Evolutionary conservation across 23 red algal species (phyloP).

Genomic region (Gracilaria vermiculophylla): DNA sequence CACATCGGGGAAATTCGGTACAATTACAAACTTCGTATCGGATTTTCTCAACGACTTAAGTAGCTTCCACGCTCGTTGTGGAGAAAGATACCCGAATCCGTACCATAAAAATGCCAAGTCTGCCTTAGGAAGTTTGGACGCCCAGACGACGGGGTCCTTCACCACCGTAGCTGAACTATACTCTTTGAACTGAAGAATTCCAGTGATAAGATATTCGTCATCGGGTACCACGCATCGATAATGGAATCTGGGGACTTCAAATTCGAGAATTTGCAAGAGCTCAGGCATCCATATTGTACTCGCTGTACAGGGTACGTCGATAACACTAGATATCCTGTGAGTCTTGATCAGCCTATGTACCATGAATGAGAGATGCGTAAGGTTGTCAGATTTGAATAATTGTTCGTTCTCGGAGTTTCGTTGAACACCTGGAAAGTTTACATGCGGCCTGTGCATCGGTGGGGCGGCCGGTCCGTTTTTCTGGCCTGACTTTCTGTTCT

Average conservation of each 20-base stretch:
- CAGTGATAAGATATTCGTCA: slow-evolving; percentile 26
- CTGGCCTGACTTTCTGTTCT: not conserved
- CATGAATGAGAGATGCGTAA: slow-evolving; percentile 70
- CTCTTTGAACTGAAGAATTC: slow-evolving; percentile 37
- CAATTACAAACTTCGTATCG: slow-evolving; percentile 48
- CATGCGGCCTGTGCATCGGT: not conserved
- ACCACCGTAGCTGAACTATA: slow-evolving; percentile 15
- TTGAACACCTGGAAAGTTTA: slow-evolving; percentile 29
- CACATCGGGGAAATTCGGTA: slow-evolving; percentile 66
- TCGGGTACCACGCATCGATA: slow-evolving; percentile 65
- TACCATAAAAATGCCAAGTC: slow-evolving; percentile 65
- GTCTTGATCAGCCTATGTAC: slow-evolving; percentile 58
- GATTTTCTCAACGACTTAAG: slow-evolving; percentile 33
- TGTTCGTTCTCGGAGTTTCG: slow-evolving; percentile 22
- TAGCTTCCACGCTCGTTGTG: slow-evolving; percentile 43
- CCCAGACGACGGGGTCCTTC: slow-evolving; percentile 35
- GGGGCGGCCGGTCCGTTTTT: not conserved
- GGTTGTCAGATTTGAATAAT: slow-evolving; percentile 44
- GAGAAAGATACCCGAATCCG: slow-evolving; percentile 45
- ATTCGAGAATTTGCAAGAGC: slow-evolving; percentile 52
- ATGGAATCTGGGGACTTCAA: slow-evolving; percentile 60
- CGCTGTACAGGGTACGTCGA: slow-evolving; percentile 54
- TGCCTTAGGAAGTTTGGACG: slow-evolving; percentile 27
- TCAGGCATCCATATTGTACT: slow-evolving; percentile 71
- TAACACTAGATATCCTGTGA: slow-evolving; percentile 48